These are phyloP conservation scores for Trichoderma endophyticum DNA, from an alignment of 2,329 filamentous ascomycete genomes.

Conservation along the genomic window DNA sequence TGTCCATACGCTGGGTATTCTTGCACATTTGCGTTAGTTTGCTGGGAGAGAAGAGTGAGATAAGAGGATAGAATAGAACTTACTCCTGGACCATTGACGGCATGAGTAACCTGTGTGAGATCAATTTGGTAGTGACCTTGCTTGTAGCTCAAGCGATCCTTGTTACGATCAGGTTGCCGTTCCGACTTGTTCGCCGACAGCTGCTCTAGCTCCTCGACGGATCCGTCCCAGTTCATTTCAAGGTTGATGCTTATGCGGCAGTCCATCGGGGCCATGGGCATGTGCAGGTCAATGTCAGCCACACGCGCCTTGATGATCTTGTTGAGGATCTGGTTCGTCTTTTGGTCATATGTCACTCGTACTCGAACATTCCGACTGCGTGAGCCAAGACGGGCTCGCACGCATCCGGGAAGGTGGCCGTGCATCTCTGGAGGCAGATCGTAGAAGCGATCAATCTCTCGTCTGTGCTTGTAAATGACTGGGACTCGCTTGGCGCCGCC, in stretches of 20 bases:
- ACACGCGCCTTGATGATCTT: slow-evolving; percentile 93
- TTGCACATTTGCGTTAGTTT: slow-evolving; percentile 30
- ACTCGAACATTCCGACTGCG: slow-evolving; percentile 44
- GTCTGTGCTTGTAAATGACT: slow-evolving; percentile 77
- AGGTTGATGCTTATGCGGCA: slow-evolving; percentile 93
- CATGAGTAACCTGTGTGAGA: slow-evolving; percentile 78
- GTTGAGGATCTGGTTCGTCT: slow-evolving; percentile 64
- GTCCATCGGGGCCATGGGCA: slow-evolving; percentile 75
- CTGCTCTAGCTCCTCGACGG: slow-evolving; percentile 55
- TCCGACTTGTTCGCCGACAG: slow-evolving; percentile 35
- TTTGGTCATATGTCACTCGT: slow-evolving; percentile 74
- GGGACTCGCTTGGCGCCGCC: slow-evolving; percentile 49
- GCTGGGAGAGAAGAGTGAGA: neutral
- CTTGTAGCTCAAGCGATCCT: slow-evolving; percentile 87
- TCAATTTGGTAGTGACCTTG: slow-evolving; percentile 89
- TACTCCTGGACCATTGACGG: slow-evolving; percentile 37
- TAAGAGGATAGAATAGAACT: slow-evolving; percentile 23
- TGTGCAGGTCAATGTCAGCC: slow-evolving; percentile 81
- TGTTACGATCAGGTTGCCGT: slow-evolving; percentile 63
- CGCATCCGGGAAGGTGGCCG: slow-evolving; percentile 59
- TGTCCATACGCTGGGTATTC: slow-evolving; percentile 45
- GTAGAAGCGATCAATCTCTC: slow-evolving; percentile 81
- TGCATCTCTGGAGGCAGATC: slow-evolving; percentile 62
- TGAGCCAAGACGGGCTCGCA: slow-evolving; percentile 55
- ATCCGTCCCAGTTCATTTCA: slow-evolving; percentile 81